phyloP scores from a whole-genome alignment of 2,329 filamentous ascomycete genomes.

The Emmonsiellopsis sp. region DNA sequence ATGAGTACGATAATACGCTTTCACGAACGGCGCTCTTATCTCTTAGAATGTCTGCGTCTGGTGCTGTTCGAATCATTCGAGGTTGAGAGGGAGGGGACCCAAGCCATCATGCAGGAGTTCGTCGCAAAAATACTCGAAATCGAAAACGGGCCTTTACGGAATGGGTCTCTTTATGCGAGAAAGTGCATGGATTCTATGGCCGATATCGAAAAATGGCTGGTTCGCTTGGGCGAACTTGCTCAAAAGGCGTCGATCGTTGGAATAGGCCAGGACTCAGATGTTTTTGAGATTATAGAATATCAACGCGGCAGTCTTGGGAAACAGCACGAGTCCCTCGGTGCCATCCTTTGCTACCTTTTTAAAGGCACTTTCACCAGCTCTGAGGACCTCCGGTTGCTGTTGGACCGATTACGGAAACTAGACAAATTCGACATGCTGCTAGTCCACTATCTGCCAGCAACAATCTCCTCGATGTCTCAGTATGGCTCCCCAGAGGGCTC shows the following conservation, averaged over 20 bases:
- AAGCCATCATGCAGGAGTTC: slow-evolving; percentile 47
- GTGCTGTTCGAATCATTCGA: slow-evolving; percentile 61
- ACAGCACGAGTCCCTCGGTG: slow-evolving; percentile 79
- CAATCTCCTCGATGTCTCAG: slow-evolving; percentile 65
- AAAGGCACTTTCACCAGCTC: slow-evolving; percentile 62
- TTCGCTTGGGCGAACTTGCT: slow-evolving; percentile 63
- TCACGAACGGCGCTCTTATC: slow-evolving; percentile 72
- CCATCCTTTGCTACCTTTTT: slow-evolving; percentile 70
- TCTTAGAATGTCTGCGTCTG: slow-evolving; percentile 75
- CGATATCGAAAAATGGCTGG: slow-evolving; percentile 67
- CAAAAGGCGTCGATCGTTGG: slow-evolving; percentile 68
- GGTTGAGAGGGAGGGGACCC: slow-evolving; percentile 47
- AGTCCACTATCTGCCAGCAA: slow-evolving; percentile 73
- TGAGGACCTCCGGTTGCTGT: slow-evolving; percentile 63
- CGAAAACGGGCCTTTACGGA: slow-evolving; percentile 36
- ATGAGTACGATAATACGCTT: slow-evolving; percentile 78
- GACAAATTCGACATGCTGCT: slow-evolving; percentile 66
- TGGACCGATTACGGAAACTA: slow-evolving; percentile 57
- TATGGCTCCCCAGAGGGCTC: slow-evolving; percentile 70
- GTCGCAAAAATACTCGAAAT: slow-evolving; percentile 50
- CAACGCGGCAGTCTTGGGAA: slow-evolving; percentile 70
- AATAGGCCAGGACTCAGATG: slow-evolving; percentile 52
- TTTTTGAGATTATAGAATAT: slow-evolving; percentile 68
- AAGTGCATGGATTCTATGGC: slow-evolving; percentile 69
- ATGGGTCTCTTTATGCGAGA: slow-evolving; percentile 56